These are phyloP conservation scores for Ganoderma meredithae DNA, from an alignment of 1,284 basidiomycete species.

Conservation along the genomic window DNA sequence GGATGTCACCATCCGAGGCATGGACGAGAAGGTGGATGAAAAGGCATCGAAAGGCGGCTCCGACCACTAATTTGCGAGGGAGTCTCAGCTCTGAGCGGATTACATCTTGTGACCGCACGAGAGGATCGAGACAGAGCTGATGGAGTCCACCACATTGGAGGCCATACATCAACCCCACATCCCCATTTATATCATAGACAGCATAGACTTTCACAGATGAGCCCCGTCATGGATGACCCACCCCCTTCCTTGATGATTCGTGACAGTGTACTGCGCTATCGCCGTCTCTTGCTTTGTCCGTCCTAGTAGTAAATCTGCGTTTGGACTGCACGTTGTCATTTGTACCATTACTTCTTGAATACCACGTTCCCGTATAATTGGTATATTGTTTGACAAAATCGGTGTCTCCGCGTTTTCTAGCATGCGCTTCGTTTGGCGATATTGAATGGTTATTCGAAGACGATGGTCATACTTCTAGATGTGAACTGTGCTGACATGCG, in stretches of 20 bases:
- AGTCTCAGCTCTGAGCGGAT: neutral
- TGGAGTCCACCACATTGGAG: neutral
- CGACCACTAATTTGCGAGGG: neutral
- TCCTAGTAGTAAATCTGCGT: conserved; percentile 1
- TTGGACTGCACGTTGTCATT: neutral
- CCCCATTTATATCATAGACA: conserved; percentile 3
- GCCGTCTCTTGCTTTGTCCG: neutral
- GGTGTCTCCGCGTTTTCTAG: neutral
- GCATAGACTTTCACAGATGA: conserved; percentile 1
- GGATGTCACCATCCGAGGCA: conserved; percentile 23
- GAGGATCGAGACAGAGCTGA: neutral
- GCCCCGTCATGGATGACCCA: neutral
- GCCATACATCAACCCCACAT: neutral
- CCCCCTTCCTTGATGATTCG: neutral
- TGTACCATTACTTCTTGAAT: neutral
- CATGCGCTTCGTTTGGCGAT: neutral
- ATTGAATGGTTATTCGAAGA: conserved; percentile 1
- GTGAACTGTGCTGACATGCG: neutral
- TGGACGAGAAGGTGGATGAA: conserved; percentile 16
- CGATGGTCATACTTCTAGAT: neutral
- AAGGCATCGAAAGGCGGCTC: conserved; percentile 11
- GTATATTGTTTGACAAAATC: neutral
- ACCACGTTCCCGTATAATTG: neutral
- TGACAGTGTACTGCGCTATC: neutral
- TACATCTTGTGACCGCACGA: neutral